Conservation (phyloP, 2,329 filamentous ascomycete species). For the Didymella glomerata region DNA sequence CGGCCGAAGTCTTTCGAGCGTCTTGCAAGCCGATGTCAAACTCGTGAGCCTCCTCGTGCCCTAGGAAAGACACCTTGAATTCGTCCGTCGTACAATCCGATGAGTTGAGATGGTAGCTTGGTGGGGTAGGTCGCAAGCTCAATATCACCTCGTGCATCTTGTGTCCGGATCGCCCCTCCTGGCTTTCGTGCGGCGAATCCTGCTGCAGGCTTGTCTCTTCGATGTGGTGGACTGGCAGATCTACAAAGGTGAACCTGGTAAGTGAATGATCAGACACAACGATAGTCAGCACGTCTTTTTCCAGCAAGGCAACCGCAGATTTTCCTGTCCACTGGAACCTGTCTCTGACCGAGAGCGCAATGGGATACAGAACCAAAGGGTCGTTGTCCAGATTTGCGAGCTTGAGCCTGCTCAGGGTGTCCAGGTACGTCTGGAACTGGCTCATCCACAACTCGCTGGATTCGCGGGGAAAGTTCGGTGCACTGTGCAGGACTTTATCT, state of each 20-base stretch:
- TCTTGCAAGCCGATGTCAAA: conserved; percentile 22
- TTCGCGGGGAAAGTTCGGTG: conserved; percentile 34
- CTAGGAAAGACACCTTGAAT: conserved; percentile 35
- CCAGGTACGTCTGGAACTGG: conserved; percentile 41
- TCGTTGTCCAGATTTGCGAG: conserved; percentile 24
- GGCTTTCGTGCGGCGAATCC: conserved; percentile 14
- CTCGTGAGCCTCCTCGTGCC: conserved; percentile 31
- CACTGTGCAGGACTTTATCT: conserved; percentile 32
- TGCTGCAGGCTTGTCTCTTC: conserved; percentile 16
- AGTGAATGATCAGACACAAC: conserved; percentile 29
- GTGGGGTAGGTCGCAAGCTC: conserved; percentile 5
- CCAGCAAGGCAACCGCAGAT: conserved; percentile 28
- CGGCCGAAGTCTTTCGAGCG: background rate
- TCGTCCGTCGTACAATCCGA: conserved; percentile 25
- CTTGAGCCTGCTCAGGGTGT: conserved; percentile 31
- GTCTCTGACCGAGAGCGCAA: conserved; percentile 33
- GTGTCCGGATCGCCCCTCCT: conserved; percentile 16
- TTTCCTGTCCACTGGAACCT: conserved; percentile 34
- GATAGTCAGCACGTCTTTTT: conserved; percentile 34
- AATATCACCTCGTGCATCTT: conserved; percentile 16
- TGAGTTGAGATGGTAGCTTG: conserved; percentile 39
- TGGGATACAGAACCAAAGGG: conserved; percentile 32
- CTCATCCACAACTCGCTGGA: conserved; percentile 36
- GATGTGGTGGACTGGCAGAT: conserved; percentile 41
- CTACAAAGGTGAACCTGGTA: conserved; percentile 34